These are phyloP conservation scores for Calonectria pauciramosa DNA, from an alignment of 2,329 filamentous ascomycete species.

Conservation along the genomic window DNA sequence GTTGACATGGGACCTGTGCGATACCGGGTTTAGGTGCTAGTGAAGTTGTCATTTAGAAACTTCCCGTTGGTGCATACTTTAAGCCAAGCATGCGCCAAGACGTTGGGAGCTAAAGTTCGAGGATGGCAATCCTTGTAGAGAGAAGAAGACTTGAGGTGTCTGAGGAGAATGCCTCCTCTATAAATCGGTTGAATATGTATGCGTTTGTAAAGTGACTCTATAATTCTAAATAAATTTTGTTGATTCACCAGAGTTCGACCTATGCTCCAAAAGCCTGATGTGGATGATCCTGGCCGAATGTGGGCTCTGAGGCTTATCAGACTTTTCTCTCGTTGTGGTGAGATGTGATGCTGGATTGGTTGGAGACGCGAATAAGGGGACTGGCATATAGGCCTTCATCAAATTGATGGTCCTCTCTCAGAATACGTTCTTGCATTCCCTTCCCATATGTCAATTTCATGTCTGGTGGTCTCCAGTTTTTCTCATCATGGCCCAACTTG, in stretches of 20 bases:
- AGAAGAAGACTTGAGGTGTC: not conserved
- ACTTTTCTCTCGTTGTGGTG: not conserved
- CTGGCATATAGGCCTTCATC: not conserved
- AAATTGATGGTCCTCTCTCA: not conserved
- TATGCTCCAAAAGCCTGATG: too few relatives aligned
- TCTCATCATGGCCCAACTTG: not conserved
- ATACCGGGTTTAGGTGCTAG: not conserved
- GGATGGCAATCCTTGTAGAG: not conserved
- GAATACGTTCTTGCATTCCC: not conserved
- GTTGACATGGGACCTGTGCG: not conserved
- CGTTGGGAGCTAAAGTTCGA: not conserved
- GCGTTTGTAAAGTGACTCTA: too few relatives aligned
- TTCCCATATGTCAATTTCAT: not conserved
- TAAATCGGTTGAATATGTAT: too few relatives aligned
- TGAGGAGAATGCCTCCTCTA: too few relatives aligned
- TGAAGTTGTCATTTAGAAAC: not conserved
- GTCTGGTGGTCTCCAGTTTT: too few relatives aligned
- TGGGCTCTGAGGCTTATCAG: not conserved
- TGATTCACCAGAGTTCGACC: too few relatives aligned
- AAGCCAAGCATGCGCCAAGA: slow-evolving; percentile 10
- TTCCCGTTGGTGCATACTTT: not conserved
- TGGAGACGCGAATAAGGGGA: not conserved
- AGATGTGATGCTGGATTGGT: not conserved
- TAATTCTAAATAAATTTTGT: too few relatives aligned
- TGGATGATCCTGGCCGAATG: not conserved